Percentiles rank a stretch among this genome's conserved stretches.
phyloP scores from a whole-genome alignment of 306 rosid species.

The Pyrus communis region DNA sequence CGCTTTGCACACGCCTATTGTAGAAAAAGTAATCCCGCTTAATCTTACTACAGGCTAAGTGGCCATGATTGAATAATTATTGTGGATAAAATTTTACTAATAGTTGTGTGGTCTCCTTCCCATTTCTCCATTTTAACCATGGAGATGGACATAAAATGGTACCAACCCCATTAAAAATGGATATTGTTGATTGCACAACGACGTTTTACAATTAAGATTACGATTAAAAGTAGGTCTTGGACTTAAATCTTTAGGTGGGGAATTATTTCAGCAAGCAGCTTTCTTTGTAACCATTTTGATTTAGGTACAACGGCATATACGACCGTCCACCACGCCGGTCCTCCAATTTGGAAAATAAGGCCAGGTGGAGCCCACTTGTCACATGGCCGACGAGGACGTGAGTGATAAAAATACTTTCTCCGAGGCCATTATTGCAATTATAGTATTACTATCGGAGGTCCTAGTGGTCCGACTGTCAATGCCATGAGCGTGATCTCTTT shows the following conservation, averaged over 20 bases:
- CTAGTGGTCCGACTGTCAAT: not conserved
- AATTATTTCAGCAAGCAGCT: slow-evolving; percentile 29
- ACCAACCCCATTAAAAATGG: not conserved
- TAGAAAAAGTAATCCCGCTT: no score
- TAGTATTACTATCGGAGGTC: not conserved
- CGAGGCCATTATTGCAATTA: slow-evolving; percentile 15
- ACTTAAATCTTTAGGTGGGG: slow-evolving; percentile 5
- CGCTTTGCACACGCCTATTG: no score
- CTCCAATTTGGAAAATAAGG: not conserved
- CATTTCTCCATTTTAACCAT: not conserved
- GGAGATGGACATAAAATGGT: not conserved
- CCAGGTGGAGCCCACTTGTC: slow-evolving; percentile 50
- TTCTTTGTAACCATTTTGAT: slow-evolving; percentile 1
- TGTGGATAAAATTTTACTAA: no score
- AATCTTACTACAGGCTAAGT: not conserved
- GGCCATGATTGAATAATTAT: not conserved
- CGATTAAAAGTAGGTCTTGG: not conserved
- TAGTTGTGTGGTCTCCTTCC: slow-evolving; percentile 20
- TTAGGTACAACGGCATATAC: slow-evolving; percentile 43
- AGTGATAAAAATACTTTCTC: slow-evolving; percentile 17
- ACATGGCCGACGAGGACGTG: slow-evolving; percentile 32
- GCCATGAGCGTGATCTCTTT: not conserved
- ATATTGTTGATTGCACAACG: not conserved
- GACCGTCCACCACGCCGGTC: slow-evolving; percentile 35
- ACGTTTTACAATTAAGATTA: not conserved